These are phyloP conservation scores for Cyamopsis tetragonoloba DNA, from an alignment of 306 rosid genomes.

Conservation along the genomic window DNA sequence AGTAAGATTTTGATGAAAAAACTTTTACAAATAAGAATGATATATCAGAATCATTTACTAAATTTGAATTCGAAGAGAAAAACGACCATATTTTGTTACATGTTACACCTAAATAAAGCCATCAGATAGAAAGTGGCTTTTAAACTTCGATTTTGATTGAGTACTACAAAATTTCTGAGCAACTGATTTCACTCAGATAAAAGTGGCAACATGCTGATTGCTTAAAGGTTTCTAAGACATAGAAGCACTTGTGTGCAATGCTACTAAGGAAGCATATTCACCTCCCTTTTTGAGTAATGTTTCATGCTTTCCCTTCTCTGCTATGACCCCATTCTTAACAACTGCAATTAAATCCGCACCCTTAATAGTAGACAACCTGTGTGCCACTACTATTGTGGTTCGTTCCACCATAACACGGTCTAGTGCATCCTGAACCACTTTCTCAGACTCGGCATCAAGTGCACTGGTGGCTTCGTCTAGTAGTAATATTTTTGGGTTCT, in stretches of 20 bases:
- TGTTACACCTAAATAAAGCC: too few species aligned
- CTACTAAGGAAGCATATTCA: constrained; percentile 60
- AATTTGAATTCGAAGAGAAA: too few species aligned
- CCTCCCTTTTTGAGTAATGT: constrained; percentile 51
- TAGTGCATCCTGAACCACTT: constrained; percentile 72
- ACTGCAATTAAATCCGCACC: constrained; percentile 65
- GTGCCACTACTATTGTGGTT: constrained; percentile 68
- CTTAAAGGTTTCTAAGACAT: too few species aligned
- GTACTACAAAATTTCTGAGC: too few species aligned
- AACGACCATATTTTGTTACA: too few species aligned
- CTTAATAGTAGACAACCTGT: constrained; percentile 56
- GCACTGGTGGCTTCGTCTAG: constrained; percentile 85
- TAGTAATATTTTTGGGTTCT: constrained; percentile 58
- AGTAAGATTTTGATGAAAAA: too few species aligned
- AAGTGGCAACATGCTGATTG: too few species aligned
- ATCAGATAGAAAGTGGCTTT: too few species aligned
- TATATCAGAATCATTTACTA: too few species aligned
- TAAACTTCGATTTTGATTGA: too few species aligned
- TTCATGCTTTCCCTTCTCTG: constrained; percentile 70
- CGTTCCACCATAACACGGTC: constrained; percentile 56
- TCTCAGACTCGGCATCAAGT: constrained; percentile 80
- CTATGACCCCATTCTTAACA: constrained; percentile 61
- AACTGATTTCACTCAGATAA: too few species aligned
- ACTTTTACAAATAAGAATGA: too few species aligned
- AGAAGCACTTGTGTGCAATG: constrained; percentile 45